Evolutionary conservation across 371 early-diverging fungal species (phyloP).

Genomic region (Chytridium lagenaria): DNA sequence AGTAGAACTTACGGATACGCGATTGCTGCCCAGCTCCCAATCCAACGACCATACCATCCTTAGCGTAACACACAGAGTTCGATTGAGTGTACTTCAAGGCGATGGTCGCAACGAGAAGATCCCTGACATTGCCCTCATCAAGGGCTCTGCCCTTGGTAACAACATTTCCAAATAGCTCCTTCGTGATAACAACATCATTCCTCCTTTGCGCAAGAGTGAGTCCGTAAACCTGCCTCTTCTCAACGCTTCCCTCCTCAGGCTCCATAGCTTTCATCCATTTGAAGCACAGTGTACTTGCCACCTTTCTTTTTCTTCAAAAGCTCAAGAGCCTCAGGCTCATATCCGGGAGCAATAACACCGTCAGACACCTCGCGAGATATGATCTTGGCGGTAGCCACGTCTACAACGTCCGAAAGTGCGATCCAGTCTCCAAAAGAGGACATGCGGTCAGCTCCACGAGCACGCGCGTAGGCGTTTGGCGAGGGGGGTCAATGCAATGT

Average conservation of each 20-base stretch:
- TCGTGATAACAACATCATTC: conserved; percentile 80
- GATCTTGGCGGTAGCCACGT: conserved; percentile 92
- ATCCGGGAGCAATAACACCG: conserved; percentile 96
- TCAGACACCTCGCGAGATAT: conserved; percentile 95
- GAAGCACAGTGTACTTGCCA: conserved; percentile 93
- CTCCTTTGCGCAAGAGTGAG: conserved; percentile 88
- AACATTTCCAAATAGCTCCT: conserved; percentile 79
- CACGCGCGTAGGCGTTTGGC: conserved; percentile 60
- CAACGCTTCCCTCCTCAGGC: conserved; percentile 69
- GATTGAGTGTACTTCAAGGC: conserved; percentile 98
- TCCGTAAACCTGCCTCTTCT: conserved; percentile 95
- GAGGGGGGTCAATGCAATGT: conserved; percentile 63
- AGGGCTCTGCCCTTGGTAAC: conserved; percentile 79
- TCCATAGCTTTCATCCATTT: conserved; percentile 91
- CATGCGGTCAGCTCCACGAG: conserved; percentile 93
- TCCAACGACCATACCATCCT: conserved; percentile 97
- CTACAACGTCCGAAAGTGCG: conserved; percentile 87
- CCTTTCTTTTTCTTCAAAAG: conserved; percentile 92
- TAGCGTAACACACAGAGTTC: conserved; percentile 97
- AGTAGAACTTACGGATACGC: conserved; percentile 76
- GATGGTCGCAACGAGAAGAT: conserved; percentile 94
- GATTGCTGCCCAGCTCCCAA: conserved; percentile 98
- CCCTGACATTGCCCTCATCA: conserved; percentile 74
- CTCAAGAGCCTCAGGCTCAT: conserved; percentile 85
- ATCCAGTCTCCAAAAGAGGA: conserved; percentile 98